Evolutionary conservation across 148 eudicot genomes (phyloP).

Genomic region (Vaccinium vitisidaea): DNA sequence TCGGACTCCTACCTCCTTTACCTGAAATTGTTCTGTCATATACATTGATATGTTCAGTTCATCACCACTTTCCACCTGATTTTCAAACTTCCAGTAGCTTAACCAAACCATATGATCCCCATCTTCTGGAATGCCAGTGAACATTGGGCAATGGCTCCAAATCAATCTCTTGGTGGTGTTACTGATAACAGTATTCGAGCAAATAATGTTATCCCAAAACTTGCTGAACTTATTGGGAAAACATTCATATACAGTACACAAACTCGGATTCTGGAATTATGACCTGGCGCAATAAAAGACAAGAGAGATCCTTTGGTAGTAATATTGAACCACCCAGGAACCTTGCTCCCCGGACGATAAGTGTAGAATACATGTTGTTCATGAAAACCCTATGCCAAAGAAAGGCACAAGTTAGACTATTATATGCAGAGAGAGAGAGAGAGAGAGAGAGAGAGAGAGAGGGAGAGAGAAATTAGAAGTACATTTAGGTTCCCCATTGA

Average conservation of each 20-base stretch:
- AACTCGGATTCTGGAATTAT: background rate
- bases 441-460: background rate
- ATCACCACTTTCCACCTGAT: too few relatives aligned
- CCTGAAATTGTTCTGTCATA: too few relatives aligned
- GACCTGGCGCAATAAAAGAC: background rate
- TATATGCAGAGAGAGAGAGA: background rate
- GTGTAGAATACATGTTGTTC: slow-evolving; percentile 13
- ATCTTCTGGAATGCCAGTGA: too few relatives aligned
- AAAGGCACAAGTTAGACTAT: background rate
- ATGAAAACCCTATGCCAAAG: background rate
- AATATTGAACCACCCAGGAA: background rate
- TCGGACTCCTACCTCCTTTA: too few relatives aligned
- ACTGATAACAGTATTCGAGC: too few relatives aligned
- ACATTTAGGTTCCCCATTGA: background rate
- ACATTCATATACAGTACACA: background rate
- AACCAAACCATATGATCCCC: too few relatives aligned
- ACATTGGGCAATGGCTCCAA: too few relatives aligned
- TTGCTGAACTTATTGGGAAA: too few relatives aligned
- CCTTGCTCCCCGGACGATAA: background rate
- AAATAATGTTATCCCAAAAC: too few relatives aligned
- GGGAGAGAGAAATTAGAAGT: background rate
- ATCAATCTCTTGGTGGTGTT: too few relatives aligned
- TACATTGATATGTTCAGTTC: too few relatives aligned
- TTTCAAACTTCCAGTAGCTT: too few relatives aligned
- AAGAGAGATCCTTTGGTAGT: background rate